Evolutionary conservation across 768 basidiomycete species (phyloP), one percentile per base, ranked within the genome.

Genomic region (Rhodosporidiobolus odoratus): DNA sequence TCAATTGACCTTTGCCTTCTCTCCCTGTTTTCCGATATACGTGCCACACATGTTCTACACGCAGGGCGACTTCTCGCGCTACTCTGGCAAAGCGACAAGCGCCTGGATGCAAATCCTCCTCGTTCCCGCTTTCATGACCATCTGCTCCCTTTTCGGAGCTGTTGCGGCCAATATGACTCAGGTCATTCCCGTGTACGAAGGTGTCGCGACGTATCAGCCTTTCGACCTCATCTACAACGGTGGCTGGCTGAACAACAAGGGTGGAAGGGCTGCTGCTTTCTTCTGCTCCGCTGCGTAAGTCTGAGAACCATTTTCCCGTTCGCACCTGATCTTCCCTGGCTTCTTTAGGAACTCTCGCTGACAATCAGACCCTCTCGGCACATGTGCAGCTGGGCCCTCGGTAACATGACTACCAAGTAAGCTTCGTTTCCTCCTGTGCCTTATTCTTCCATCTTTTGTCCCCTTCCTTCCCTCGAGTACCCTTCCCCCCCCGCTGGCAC

Each of bases 51-150:
- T 21, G 43, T 43, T 13, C 48, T 15, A 17, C 23, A 9, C 23
- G 12, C 23, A 50, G 10, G 48, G 58, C 38, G 73, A 74, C 58
- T 70, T 74, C 54, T 53, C 54, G 2, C 50, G 73, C 0, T 74
- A 74, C 54, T 45, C 48, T 17, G 40, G 56, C n/a, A 67, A 50
- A 40, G 41, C 52, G 25, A 43, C 53, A 5, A 41, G 53, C 16
- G 73, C 73, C 9, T 40, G 41, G 27, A 27, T 62, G 6, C 73
- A 74, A 62, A 47, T 78, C 65, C 59, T 71, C 34, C 47, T 77
- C 59, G 71, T 75, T 32, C 77, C 76, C 4, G 68, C 68, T 0
- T 54, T 77, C 30, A 76, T 58, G 58, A 72, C 67, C 30, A 65
- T 68, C 32, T 43, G 71, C n/a, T 59, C 69, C 15, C 47, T 70